Evolutionary conservation across 148 eudicot species (phyloP).

Genomic region (Rheum nobile): DNA sequence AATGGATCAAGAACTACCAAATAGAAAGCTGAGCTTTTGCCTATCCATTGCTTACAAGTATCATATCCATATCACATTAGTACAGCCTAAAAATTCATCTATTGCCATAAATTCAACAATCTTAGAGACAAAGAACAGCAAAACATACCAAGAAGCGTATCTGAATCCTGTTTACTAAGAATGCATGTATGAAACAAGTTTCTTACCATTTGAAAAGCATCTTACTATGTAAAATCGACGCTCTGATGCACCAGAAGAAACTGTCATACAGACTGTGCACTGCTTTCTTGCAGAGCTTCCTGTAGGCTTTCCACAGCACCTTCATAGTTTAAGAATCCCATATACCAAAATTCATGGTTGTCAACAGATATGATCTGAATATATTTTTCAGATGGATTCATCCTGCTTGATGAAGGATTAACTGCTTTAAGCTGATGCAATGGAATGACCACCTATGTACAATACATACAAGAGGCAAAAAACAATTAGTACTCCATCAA

Average conservation of each 20-base stretch:
- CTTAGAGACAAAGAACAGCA: not conserved
- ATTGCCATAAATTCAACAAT: not conserved
- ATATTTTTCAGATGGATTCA: constrained; percentile 66
- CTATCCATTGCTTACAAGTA: not conserved
- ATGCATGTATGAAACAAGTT: constrained; percentile 1
- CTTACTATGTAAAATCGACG: not conserved
- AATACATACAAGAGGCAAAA: not conserved
- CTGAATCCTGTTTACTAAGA: not conserved
- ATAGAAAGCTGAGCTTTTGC: constrained; percentile 1
- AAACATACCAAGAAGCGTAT: not conserved
- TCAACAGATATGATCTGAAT: constrained; percentile 83
- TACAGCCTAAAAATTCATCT: constrained; percentile 3
- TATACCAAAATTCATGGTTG: constrained; percentile 89
- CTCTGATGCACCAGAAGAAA: not conserved
- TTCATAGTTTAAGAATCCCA: constrained; percentile 75
- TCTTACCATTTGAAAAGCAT: not conserved
- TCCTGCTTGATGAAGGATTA: constrained; percentile 62
- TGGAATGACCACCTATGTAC: constrained; percentile 72
- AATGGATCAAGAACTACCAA: not conserved
- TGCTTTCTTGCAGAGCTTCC: constrained; percentile 32
- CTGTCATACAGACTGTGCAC: constrained; percentile 34
- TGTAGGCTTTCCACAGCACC: constrained; percentile 48
- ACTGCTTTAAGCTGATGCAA: constrained; percentile 79
- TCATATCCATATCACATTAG: not conserved
- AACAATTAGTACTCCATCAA: not conserved